Evolutionary conservation across 352 stramenopile genomes (phyloP), one percentile per base, ranked within the genome.

Genomic region (Phytophthora meadii): DNA sequence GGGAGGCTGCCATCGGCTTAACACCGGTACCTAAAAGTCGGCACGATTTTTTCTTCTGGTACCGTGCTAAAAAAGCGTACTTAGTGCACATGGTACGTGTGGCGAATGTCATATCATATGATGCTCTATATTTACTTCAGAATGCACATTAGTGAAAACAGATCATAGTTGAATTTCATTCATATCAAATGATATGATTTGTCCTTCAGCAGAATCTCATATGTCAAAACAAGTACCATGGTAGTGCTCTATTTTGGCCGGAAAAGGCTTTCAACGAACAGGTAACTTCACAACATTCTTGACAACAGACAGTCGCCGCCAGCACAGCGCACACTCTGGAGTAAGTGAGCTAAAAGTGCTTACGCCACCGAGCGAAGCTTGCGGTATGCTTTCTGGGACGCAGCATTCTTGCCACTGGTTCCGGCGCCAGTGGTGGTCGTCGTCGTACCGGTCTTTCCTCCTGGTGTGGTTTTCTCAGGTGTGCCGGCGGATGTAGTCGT

Each of bases 11-110:
- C 30, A 4, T 36, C 30, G 30, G 30, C 28, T 34, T 34, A 36
- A 36, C 30, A 27, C 36, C 8, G 49, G 34, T 56, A 46, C 34
- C 34, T 56, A 46, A 34, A n/a, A 34, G 49, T 46, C 49, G 34
- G 22, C 50, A 46, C 51, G 50, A 39, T 44, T 55, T 55, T n/a
- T 55, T 46, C 48, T 54, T 55, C 48, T 56, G 34, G 34, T 56
- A 34, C 32, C 22, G 14, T 36, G 25, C 15, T 34, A 45, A n/a
- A 34, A 55, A 24, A 45, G n/a, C 32, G 49, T 25, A 22, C 22
- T 22, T 22, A 22, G 22, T 22, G 1, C 28, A 34, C 5, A 34
- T 34, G 11, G 6, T 34, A 34, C 10, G 28, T 34, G 19, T 19
- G 19, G 19, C 19, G 19, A 19, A 19, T 19, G 19, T 19, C 19